Percentiles rank a stretch among this genome's conserved stretches.
phyloP scores from a whole-genome alignment of 148 eudicot species.

The Tetragonia tetragonoides region DNA sequence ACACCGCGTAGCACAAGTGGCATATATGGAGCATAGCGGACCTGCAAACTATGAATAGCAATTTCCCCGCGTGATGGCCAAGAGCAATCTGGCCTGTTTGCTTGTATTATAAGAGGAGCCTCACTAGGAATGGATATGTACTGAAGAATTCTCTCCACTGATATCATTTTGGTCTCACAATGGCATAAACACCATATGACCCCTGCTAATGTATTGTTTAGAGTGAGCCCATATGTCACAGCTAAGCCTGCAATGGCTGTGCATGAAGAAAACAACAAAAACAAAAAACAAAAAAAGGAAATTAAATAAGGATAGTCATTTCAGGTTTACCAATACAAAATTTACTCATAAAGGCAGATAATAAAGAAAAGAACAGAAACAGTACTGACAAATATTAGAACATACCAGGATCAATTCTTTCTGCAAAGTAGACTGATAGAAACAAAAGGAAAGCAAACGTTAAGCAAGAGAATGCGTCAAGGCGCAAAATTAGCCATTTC shows the following conservation, averaged over 20 bases:
- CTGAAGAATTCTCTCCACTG: conserved; percentile 3
- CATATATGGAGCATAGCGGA: not conserved
- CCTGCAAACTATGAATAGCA: not conserved
- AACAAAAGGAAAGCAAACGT: not conserved
- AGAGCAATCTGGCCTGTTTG: not conserved
- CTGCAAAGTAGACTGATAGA: not conserved
- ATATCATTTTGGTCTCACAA: not conserved
- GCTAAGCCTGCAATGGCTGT: not conserved
- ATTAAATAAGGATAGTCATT: not conserved
- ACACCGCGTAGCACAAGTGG: not conserved
- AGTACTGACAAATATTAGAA: too few species aligned
- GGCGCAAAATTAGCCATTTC: not conserved
- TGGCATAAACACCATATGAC: not conserved
- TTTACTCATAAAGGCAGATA: too few species aligned
- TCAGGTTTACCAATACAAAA: too few species aligned
- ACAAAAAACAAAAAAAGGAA: not conserved
- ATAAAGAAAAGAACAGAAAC: too few species aligned
- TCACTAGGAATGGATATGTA: not conserved
- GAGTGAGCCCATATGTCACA: not conserved
- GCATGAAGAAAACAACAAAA: not conserved
- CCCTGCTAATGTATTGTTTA: not conserved
- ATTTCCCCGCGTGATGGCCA: not conserved
- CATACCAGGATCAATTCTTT: not conserved
- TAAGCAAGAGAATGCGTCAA: not conserved
- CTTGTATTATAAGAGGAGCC: not conserved